Evolutionary conservation across 2,329 filamentous ascomycete genomes (phyloP).

Genomic region (Didymella arachidicola): DNA sequence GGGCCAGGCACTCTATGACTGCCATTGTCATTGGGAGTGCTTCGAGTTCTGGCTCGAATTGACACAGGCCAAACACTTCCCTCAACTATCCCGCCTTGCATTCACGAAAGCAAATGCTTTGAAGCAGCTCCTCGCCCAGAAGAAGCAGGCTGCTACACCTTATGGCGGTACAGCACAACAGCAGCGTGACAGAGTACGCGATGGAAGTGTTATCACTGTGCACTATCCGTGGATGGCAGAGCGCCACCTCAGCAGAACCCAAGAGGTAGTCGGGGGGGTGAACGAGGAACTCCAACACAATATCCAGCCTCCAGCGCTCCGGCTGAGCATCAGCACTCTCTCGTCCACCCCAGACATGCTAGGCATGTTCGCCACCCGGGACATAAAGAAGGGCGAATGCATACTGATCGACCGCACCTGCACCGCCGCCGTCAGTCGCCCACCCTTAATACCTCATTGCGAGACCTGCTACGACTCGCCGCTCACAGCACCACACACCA

Average conservation of each 20-base stretch:
- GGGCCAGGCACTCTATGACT: slow-evolving; percentile 34
- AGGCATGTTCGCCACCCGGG: slow-evolving; percentile 19
- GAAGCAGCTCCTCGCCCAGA: slow-evolving; percentile 15
- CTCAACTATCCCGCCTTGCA: not conserved
- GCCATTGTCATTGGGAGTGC: slow-evolving; percentile 32
- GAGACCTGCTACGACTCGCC: slow-evolving; percentile 35
- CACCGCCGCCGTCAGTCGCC: slow-evolving; percentile 29
- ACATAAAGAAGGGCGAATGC: slow-evolving; percentile 24
- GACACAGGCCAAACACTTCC: slow-evolving; percentile 8
- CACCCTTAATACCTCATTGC: slow-evolving; percentile 20
- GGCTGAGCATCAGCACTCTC: slow-evolving; percentile 14
- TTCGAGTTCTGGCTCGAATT: slow-evolving; percentile 16
- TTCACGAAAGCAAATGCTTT: slow-evolving; percentile 12
- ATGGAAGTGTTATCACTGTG: slow-evolving; percentile 27
- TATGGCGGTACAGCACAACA: slow-evolving; percentile 17
- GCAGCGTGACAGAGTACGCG: slow-evolving; percentile 24
- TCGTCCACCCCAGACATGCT: slow-evolving; percentile 14
- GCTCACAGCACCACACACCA: slow-evolving; percentile 22
- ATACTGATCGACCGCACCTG: slow-evolving; percentile 22
- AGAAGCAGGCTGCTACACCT: slow-evolving; percentile 17
- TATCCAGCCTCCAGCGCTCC: slow-evolving; percentile 5
- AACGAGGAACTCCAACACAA: slow-evolving; percentile 7
- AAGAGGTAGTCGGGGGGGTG: slow-evolving; percentile 9
- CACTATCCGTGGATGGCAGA: slow-evolving; percentile 25
- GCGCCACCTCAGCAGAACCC: slow-evolving; percentile 13